These are phyloP conservation scores for Globisporangium emineosum DNA, from an alignment of 352 stramenopile genomes.

Conservation along the genomic window DNA sequence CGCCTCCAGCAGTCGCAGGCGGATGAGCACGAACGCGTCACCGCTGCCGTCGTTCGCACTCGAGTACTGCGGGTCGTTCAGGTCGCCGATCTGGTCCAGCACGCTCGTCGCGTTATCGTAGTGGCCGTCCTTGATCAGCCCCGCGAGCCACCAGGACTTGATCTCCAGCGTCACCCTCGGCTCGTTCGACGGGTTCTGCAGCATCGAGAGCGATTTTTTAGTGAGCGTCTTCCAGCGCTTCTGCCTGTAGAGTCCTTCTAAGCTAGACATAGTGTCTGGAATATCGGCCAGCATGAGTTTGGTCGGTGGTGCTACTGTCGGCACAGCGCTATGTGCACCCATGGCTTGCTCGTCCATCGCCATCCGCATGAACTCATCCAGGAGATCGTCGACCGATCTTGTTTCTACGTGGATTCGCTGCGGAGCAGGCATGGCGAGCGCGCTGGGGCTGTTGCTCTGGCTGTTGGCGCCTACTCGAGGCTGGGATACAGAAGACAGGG, in stretches of 20 bases:
- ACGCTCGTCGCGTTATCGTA: constrained; percentile 74
- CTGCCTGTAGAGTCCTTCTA: constrained; percentile 59
- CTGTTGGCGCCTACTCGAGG: constrained; percentile 9
- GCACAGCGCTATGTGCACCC: constrained; percentile 19
- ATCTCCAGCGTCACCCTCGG: constrained; percentile 51
- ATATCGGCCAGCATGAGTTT: constrained; percentile 57
- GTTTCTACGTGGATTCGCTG: constrained; percentile 24
- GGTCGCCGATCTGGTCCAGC: constrained; percentile 69
- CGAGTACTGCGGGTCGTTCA: constrained; percentile 33
- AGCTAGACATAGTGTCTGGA: constrained; percentile 46
- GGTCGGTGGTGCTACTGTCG: constrained; percentile 19
- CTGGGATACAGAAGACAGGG: constrained; percentile 10
- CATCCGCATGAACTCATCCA: constrained; percentile 65
- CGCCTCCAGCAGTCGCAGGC: constrained; percentile 58
- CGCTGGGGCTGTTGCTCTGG: constrained; percentile 19
- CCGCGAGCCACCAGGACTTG: constrained; percentile 82
- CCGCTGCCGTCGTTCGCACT: constrained; percentile 10
- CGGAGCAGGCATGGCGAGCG: constrained; percentile 17
- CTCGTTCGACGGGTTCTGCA: constrained; percentile 54
- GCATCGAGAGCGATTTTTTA: constrained; percentile 71
- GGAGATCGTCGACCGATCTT: constrained; percentile 43
- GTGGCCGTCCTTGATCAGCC: constrained; percentile 72
- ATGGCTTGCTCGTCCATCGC: constrained; percentile 36
- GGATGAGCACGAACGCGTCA: constrained; percentile 50
- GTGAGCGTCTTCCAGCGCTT: constrained; percentile 74